Percentiles rank a stretch among this genome's conserved stretches.
Conservation (phyloP, 768 basidiomycete genomes). For the Suillus variegatus region DNA sequence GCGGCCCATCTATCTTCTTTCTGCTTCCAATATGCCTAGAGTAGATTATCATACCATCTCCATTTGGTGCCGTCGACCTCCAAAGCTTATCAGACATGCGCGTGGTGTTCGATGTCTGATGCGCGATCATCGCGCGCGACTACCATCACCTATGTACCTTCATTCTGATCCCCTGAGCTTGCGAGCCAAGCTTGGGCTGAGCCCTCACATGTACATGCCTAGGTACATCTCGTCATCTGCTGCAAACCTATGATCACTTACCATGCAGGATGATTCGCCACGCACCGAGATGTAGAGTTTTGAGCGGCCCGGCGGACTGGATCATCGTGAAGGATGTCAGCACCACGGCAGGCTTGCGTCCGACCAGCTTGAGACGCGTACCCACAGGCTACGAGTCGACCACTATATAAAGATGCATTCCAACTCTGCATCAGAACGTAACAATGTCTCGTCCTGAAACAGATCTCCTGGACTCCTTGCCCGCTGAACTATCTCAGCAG, state of each 20-base stretch:
- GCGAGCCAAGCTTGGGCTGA: neutral
- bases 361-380: neutral
- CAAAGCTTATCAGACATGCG: neutral
- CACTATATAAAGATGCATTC: neutral
- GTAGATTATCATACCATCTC: neutral
- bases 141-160: neutral
- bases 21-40: neutral
- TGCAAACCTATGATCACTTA: neutral
- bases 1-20: neutral
- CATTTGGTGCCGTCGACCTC: neutral
- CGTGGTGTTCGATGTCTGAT: neutral
- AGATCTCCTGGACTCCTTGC: neutral
- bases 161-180: neutral
- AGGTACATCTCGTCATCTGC: neutral
- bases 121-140: neutral
- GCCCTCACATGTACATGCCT: neutral
- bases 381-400: neutral
- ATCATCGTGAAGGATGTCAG: neutral
- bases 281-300: neutral
- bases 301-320: neutral
- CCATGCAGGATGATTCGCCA: neutral
- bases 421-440: neutral
- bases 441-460: neutral
- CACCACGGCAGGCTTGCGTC: neutral
- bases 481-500: conserved; percentile 1